phyloP scores from a whole-genome alignment of 2,329 filamentous ascomycete genomes.

The Gaeumannomyces tritici region DNA sequence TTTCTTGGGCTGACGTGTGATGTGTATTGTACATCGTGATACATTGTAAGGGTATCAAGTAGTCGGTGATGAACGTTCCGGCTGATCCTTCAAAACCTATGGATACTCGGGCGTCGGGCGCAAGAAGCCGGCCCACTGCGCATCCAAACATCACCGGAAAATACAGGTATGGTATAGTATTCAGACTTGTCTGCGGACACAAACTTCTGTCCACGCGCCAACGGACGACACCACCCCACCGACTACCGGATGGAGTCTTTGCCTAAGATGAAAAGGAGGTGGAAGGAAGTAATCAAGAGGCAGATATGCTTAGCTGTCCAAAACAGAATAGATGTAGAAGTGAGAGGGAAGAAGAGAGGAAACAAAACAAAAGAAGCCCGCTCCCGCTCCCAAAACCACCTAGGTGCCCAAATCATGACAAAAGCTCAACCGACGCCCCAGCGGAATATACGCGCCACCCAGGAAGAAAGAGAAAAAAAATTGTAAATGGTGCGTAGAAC shows the following conservation, averaged over 20 bases:
- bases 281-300: neutral
- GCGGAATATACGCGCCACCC: neutral
- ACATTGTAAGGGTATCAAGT: too few species aligned
- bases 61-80: too few species aligned
- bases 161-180: too few species aligned
- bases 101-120: too few species aligned
- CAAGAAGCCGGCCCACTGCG: too few species aligned
- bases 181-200: neutral
- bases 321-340: neutral
- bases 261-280: neutral
- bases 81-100: too few species aligned
- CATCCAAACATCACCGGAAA: too few species aligned
- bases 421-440: neutral
- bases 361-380: neutral
- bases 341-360: too few species aligned
- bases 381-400: neutral
- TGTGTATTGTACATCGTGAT: too few species aligned
- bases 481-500: neutral
- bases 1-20: too few species aligned
- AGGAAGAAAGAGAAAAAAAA: neutral
- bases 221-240: too few species aligned
- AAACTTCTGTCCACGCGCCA: neutral
- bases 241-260: neutral
- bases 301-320: too few species aligned
- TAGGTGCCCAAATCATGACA: neutral